A percentile compares a stretch with the other conserved stretches of the same genome.
Evolutionary conservation across 371 early-diverging fungal species (phyloP).

Genomic region (Rhizopus delemar): DNA sequence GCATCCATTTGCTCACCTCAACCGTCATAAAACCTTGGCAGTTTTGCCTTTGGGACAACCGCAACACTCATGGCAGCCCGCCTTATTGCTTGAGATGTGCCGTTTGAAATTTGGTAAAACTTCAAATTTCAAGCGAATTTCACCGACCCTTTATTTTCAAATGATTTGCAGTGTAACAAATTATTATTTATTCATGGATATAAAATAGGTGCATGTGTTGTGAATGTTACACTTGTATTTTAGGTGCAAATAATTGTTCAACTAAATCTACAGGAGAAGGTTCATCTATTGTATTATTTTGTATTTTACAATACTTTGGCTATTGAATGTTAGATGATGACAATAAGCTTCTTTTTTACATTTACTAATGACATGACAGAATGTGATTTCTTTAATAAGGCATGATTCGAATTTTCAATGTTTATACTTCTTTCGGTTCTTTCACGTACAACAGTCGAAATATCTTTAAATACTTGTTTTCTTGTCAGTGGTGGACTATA

Average conservation of each 20-base stretch:
- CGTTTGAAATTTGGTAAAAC: no score
- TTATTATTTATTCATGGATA: not conserved
- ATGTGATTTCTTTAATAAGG: slow-evolving; percentile 10
- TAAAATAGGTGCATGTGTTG: not conserved
- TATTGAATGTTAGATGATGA: slow-evolving; percentile 2
- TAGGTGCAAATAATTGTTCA: slow-evolving; percentile 29
- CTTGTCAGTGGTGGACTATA: slow-evolving; percentile 28
- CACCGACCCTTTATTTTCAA: no score
- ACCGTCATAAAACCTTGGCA: no score
- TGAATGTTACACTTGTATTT: not conserved
- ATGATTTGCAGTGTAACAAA: no score
- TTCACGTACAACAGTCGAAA: slow-evolving; percentile 30
- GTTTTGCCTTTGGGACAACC: no score
- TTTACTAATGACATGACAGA: slow-evolving; percentile 6
- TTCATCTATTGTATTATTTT: slow-evolving; percentile 23
- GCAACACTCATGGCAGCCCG: no score
- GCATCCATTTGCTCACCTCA: no score
- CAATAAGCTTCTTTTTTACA: not conserved
- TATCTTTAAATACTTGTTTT: slow-evolving; percentile 29
- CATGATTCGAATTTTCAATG: not conserved
- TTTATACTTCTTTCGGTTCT: slow-evolving; percentile 13
- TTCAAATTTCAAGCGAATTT: no score
- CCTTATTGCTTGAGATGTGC: no score
- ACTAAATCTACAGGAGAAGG: slow-evolving; percentile 39
- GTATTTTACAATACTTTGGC: slow-evolving; percentile 15